These are phyloP conservation scores for Fusarium verrucosum DNA, from an alignment of 2,329 filamentous ascomycete genomes.

Conservation along the genomic window DNA sequence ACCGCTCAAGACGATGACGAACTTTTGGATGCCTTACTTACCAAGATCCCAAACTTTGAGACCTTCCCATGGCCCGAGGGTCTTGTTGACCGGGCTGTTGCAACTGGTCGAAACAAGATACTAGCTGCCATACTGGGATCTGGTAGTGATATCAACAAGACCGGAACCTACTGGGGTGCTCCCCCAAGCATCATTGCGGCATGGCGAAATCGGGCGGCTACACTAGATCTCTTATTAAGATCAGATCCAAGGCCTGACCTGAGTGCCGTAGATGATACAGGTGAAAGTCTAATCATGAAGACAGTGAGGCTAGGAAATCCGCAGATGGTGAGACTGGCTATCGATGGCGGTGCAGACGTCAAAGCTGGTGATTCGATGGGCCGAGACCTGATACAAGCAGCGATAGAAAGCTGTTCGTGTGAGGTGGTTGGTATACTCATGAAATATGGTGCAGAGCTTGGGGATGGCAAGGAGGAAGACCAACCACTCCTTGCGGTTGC, in stretches of 20 bases:
- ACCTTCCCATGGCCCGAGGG: background rate
- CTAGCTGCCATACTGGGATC: background rate
- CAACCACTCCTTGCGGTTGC: background rate
- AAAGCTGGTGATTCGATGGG: background rate
- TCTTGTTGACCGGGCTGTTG: background rate
- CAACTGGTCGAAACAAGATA: background rate
- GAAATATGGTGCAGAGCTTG: background rate
- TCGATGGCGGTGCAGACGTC: background rate
- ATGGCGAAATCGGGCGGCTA: background rate
- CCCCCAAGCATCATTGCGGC: background rate
- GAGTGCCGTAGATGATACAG: background rate
- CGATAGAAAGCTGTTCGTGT: background rate
- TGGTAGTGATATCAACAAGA: background rate
- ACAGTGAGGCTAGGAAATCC: background rate
- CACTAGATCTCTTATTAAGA: background rate
- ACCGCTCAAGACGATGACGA: background rate
- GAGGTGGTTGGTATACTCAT: background rate
- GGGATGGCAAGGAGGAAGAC: background rate
- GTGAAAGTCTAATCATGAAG: background rate
- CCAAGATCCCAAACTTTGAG: background rate
- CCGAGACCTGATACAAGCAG: background rate
- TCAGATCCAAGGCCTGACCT: background rate
- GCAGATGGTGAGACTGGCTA: background rate
- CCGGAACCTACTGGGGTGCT: background rate
- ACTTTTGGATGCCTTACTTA: background rate